phyloP scores from a whole-genome alignment of 305 asterid genomes.

The Solanum hybrid region DNA sequence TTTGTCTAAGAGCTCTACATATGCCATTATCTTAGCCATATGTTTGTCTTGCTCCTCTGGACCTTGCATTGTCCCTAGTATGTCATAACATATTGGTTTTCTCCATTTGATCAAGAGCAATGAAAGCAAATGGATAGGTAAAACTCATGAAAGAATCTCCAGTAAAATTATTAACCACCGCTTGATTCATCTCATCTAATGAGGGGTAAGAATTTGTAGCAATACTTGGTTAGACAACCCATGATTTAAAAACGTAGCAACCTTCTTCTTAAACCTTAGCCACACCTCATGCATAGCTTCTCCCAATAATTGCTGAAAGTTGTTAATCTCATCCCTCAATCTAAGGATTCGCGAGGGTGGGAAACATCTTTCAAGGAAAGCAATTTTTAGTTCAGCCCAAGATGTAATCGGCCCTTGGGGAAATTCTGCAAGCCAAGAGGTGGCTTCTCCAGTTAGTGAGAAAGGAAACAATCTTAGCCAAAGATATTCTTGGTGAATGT shows the following conservation, averaged over 20 bases:
- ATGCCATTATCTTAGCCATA: neutral
- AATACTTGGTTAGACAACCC: neutral
- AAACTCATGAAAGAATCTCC: neutral
- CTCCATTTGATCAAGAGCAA: neutral
- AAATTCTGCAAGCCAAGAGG: neutral
- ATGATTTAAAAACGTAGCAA: neutral
- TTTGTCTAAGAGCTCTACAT: neutral
- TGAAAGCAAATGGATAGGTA: neutral
- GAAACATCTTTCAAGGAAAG: neutral
- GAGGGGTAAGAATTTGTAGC: neutral
- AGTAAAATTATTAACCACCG: too few relatives aligned
- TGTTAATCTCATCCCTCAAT: neutral
- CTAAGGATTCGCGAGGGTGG: neutral
- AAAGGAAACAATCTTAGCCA: neutral
- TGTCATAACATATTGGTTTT: neutral
- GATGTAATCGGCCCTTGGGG: neutral
- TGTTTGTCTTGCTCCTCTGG: neutral
- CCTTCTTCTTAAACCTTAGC: neutral
- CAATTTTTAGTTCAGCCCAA: neutral
- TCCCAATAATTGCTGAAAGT: neutral
- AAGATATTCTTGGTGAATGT: neutral
- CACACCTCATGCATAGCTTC: neutral
- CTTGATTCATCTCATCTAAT: neutral
- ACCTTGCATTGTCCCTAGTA: neutral
- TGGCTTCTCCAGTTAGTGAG: neutral